Percentiles rank a stretch among this genome's conserved stretches.
Evolutionary conservation across 1,139 yeast species (phyloP).

Genomic region (Hemisphaericaspora xylofermentans): DNA sequence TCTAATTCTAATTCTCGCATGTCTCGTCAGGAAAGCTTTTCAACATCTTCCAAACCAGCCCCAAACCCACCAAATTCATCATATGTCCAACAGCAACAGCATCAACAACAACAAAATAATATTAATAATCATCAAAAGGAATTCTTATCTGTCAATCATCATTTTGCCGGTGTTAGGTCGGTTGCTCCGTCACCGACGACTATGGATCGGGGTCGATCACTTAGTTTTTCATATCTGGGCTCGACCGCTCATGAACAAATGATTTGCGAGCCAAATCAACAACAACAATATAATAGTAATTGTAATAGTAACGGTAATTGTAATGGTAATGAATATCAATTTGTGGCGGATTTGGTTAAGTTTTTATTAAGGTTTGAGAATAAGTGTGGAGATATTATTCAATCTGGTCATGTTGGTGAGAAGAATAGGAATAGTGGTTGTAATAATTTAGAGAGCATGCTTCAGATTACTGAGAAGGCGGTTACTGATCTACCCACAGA

Average conservation of each 20-base stretch:
- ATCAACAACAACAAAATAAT: too few species aligned
- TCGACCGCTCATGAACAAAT: constrained; percentile 1
- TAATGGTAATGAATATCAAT: constrained; percentile 5
- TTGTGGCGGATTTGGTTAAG: constrained; percentile 11
- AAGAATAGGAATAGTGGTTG: too few species aligned
- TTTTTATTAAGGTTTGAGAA: constrained; percentile 14
- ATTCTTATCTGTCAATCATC: too few species aligned
- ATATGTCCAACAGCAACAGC: background rate
- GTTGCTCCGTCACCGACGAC: constrained; percentile 8
- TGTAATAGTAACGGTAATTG: too few species aligned
- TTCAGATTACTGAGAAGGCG: constrained; percentile 7
- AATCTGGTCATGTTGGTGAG: too few species aligned
- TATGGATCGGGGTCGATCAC: constrained; percentile 8
- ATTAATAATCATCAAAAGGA: too few species aligned
- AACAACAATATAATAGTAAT: too few species aligned
- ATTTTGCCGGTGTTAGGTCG: background rate
- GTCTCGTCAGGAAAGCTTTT: constrained; percentile 1
- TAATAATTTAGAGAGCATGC: constrained; percentile 1
- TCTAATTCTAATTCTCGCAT: too few species aligned
- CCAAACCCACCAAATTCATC: background rate
- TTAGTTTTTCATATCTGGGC: constrained; percentile 5
- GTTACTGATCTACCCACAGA: constrained; percentile 6
- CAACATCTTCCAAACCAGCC: background rate
- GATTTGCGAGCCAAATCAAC: constrained; percentile 1
- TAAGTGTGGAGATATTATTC: constrained; percentile 11